Evolutionary conservation across 2,329 filamentous ascomycete genomes (phyloP).

Genomic region (Ophiostoma sp.): DNA sequence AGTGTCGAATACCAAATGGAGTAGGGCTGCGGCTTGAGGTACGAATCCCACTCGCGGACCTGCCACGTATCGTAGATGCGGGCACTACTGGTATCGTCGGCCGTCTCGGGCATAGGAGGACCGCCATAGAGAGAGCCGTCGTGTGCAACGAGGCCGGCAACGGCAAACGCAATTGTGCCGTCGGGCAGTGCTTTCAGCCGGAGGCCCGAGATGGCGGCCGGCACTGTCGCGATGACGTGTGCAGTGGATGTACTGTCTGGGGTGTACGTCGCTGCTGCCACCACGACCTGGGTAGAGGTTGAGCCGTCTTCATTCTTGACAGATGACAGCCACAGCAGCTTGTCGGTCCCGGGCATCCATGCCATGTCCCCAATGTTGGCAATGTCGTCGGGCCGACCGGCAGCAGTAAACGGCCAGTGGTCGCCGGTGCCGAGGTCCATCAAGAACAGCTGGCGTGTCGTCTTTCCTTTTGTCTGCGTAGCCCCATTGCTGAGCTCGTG

Average conservation of each 20-base stretch:
- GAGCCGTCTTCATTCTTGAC: conserved; percentile 32
- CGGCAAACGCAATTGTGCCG: conserved; percentile 36
- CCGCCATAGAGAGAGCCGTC: conserved; percentile 32
- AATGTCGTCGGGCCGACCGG: conserved; percentile 29
- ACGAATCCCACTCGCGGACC: conserved; percentile 35
- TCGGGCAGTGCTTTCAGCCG: conserved; percentile 35
- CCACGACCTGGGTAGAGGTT: conserved; percentile 29
- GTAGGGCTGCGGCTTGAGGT: conserved; percentile 33
- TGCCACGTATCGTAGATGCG: conserved; percentile 36
- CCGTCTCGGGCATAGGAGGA: conserved; percentile 29
- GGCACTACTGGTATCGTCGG: conserved; percentile 30
- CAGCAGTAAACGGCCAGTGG: conserved; percentile 26
- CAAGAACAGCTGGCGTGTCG: conserved; percentile 35
- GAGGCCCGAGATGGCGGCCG: conserved; percentile 34
- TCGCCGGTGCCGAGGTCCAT: conserved; percentile 34
- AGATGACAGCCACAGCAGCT: conserved; percentile 35
- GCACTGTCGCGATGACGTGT: conserved; percentile 26
- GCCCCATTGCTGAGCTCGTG: conserved; percentile 33
- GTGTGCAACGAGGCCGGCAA: conserved; percentile 34
- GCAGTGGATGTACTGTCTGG: conserved; percentile 16
- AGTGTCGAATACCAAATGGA: conserved; percentile 37
- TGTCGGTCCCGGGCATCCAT: conserved; percentile 36
- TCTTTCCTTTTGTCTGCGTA: conserved; percentile 22
- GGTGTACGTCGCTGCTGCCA: conserved; percentile 31
- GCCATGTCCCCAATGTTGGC: conserved; percentile 33